Evolutionary conservation across 2,329 filamentous ascomycete species (phyloP).

Genomic region (Pyricularia sp.): DNA sequence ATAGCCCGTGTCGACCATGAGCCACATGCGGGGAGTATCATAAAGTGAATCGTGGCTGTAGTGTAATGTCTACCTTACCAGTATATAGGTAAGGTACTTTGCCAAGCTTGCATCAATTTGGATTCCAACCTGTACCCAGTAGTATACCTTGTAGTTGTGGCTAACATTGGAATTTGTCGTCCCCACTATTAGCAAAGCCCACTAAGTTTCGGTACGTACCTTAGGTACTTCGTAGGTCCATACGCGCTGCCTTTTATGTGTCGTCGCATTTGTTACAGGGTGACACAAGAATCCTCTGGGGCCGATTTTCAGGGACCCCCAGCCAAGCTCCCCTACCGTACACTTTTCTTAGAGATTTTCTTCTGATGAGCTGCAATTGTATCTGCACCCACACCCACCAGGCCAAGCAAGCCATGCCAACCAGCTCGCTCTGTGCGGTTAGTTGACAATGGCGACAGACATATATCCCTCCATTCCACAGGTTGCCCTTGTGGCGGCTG

Average conservation of each 20-base stretch:
- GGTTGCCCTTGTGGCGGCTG: constrained; percentile 76
- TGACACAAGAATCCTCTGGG: background rate
- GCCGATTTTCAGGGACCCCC: background rate
- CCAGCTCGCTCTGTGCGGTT: background rate
- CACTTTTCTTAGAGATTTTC: background rate
- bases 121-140: no score
- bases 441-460: constrained; percentile 55
- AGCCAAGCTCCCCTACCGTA: background rate
- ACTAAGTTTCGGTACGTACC: no score
- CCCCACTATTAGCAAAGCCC: no score
- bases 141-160: no score
- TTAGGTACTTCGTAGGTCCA: no score
- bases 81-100: no score
- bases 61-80: background rate
- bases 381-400: background rate
- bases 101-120: no score
- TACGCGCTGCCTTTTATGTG: no score
- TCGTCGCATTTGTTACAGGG: background rate
- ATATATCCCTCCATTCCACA: constrained; percentile 81
- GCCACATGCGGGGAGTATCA: background rate
- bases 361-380: background rate
- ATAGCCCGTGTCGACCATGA: background rate
- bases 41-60: background rate
- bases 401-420: background rate
- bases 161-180: no score